These are phyloP conservation scores for Thelonectria rubi DNA, from an alignment of 2,329 filamentous ascomycete species.

Conservation along the genomic window DNA sequence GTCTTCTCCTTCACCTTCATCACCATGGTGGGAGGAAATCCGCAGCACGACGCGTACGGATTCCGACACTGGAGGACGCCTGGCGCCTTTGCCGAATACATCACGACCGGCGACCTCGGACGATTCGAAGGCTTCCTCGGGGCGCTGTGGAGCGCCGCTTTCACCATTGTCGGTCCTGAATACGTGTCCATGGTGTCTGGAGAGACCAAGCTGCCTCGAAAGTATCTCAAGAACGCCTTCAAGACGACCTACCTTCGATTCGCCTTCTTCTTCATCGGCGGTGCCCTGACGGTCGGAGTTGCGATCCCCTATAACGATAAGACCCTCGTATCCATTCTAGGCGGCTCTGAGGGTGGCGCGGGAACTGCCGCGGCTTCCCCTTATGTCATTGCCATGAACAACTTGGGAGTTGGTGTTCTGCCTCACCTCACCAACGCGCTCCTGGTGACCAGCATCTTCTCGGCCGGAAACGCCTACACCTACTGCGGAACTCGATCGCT, in stretches of 20 bases:
- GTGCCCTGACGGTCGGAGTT: slow-evolving; percentile 62
- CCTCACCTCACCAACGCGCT: slow-evolving; percentile 65
- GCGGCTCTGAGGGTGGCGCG: slow-evolving; percentile 35
- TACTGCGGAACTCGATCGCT: slow-evolving; percentile 59
- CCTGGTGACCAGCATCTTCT: slow-evolving; percentile 51
- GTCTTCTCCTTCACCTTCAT: slow-evolving; percentile 29
- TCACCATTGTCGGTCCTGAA: slow-evolving; percentile 71
- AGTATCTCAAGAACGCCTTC: slow-evolving; percentile 28
- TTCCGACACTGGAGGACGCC: slow-evolving; percentile 29
- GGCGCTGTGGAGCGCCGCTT: slow-evolving; percentile 42
- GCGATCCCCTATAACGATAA: slow-evolving; percentile 70
- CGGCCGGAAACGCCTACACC: slow-evolving; percentile 59
- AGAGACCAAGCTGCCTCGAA: slow-evolving; percentile 28
- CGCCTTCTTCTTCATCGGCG: slow-evolving; percentile 29
- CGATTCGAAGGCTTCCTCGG: slow-evolving; percentile 27
- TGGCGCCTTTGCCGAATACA: slow-evolving; percentile 26
- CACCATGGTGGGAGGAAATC: slow-evolving; percentile 28
- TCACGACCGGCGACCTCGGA: slow-evolving; percentile 23
- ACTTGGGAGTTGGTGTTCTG: slow-evolving; percentile 59
- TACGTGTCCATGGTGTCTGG: slow-evolving; percentile 56
- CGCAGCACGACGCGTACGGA: slow-evolving; percentile 26
- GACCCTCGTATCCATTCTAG: slow-evolving; percentile 61
- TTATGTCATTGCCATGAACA: slow-evolving; percentile 68
- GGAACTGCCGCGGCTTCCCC: slow-evolving; percentile 64
- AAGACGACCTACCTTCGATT: slow-evolving; percentile 29